These are phyloP conservation scores for Nakazawaea ishiwadae DNA, from an alignment of 805 yeast species.

Conservation along the genomic window DNA sequence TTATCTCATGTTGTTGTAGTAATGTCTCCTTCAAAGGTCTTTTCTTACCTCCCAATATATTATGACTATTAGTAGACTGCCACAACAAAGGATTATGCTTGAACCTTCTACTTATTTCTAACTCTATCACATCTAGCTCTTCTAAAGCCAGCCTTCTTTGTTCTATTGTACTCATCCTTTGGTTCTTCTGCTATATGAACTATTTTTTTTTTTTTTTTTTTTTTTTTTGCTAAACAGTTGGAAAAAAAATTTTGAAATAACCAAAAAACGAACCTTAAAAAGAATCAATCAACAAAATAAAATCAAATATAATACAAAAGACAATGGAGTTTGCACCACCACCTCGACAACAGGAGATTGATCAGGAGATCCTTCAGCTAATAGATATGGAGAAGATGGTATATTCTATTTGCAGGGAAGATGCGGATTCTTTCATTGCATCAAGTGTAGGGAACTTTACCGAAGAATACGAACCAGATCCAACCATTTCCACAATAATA, in stretches of 20 bases:
- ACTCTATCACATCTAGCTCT: conserved; percentile 70
- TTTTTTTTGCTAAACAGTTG: background rate
- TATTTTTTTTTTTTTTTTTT: background rate
- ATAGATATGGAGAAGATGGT: conserved; percentile 3
- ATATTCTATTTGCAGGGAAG: no score
- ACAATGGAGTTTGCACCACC: conserved; percentile 2
- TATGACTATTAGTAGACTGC: conserved; percentile 22
- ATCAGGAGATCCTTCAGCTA: conserved; percentile 2
- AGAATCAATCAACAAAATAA: background rate
- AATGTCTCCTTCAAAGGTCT: conserved; percentile 47
- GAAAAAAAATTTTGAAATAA: background rate
- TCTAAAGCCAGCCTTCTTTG: conserved; percentile 37
- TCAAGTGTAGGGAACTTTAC: no score
- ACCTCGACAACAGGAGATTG: conserved; percentile 4
- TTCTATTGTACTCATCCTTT: conserved; percentile 28
- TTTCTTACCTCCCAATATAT: conserved; percentile 29
- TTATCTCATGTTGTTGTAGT: conserved; percentile 66
- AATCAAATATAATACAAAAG: background rate
- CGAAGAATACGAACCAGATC: background rate
- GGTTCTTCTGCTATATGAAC: background rate
- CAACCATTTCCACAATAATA: background rate
- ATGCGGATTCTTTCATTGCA: no score
- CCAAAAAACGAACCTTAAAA: background rate
- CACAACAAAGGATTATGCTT: conserved; percentile 55
- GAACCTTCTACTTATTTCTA: conserved; percentile 58